Evolutionary conservation across 2,329 filamentous ascomycete genomes (phyloP).

Genomic region (Intubia oerlemansii): DNA sequence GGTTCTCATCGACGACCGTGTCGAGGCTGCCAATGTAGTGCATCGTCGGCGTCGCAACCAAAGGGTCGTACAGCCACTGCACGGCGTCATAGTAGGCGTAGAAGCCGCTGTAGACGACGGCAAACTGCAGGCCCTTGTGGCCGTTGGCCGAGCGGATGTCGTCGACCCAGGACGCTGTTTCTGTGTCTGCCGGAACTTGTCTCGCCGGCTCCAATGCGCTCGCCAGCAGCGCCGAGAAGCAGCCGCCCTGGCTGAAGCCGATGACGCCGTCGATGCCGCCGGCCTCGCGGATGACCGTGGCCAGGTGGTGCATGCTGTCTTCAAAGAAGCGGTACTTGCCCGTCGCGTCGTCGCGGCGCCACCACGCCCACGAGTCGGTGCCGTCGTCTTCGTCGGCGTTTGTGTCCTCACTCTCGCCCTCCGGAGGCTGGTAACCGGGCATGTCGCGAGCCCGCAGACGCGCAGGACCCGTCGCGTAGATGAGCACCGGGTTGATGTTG

Average conservation of each 20-base stretch:
- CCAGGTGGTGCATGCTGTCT: constrained; percentile 43
- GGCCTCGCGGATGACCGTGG: constrained; percentile 34
- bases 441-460: constrained; percentile 43
- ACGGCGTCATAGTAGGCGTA: constrained; percentile 39
- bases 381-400: constrained; percentile 12
- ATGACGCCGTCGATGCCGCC: constrained; percentile 57
- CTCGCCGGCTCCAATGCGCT: constrained; percentile 39
- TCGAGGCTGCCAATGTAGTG: constrained; percentile 73
- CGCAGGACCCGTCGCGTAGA: constrained; percentile 50
- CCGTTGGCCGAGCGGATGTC: constrained; percentile 27
- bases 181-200: not conserved
- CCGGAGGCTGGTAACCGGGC: constrained; percentile 33
- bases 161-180: constrained; percentile 18
- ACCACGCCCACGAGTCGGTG: constrained; percentile 67
- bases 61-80: constrained; percentile 50
- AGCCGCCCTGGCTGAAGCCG: constrained; percentile 67
- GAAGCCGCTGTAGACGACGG: constrained; percentile 61
- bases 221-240: constrained; percentile 50
- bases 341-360: constrained; percentile 43
- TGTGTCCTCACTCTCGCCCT: constrained; percentile 6
- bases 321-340: constrained; percentile 47
- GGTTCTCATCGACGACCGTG: constrained; percentile 64
- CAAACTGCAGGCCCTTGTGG: constrained; percentile 37
- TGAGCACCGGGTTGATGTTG: constrained; percentile 29
- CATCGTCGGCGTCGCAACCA: constrained; percentile 54